Base-by-base conservation (phyloP, 1,284 basidiomycete species). In the Cutaneotrichosporon sp. region DNA sequence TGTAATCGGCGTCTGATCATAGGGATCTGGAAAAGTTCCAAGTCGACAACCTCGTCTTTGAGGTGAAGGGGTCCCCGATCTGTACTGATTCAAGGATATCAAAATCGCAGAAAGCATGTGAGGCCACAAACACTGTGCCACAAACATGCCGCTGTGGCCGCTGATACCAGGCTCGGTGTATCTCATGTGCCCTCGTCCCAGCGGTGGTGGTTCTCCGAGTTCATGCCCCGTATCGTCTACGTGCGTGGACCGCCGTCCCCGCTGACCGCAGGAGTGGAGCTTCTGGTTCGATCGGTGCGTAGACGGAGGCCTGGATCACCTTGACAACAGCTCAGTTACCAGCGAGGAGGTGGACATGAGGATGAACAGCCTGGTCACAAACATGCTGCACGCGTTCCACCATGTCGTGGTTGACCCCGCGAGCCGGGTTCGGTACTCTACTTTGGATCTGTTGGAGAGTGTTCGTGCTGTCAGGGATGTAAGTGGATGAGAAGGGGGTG, bases 281-380 rank as follows among this genome's bases (percentile, higher is more conserved):
- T 57, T 57, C 39, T 60, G 59, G 59, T 57, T 52, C 22, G 59
- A 60, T 32, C 51, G 59, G 59, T 60, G 35, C 10, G 43, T 49
- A n/a, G 2, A 34, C 16, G 29, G 10, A 31, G 29, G 10, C 8
- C 20, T 3, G n/a, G 12, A 7, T 42, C 52, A 45, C 14, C 14
- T 29, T 31, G 17, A 49, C 37, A 5, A 10, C 44, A 57, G 55
- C 2, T 42, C 35, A 10, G 52, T 57, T 10, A 57, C 55, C 0
- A 48, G 44, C 17, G 39, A 53, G 22, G 55, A 57, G 31, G 55
- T 57, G 16, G 55, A 57, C 42, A 42, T 20, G 5, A 44, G 52
- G 16, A 43, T 57, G 41, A 49, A 35, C 25, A 10, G 39, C 9
- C 52, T 57, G 31, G 24, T 54, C n/a, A 27, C 20, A 16, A 31